These are phyloP conservation scores for Barnettozyma sp. DNA, from an alignment of 805 yeast species.

Conservation along the genomic window DNA sequence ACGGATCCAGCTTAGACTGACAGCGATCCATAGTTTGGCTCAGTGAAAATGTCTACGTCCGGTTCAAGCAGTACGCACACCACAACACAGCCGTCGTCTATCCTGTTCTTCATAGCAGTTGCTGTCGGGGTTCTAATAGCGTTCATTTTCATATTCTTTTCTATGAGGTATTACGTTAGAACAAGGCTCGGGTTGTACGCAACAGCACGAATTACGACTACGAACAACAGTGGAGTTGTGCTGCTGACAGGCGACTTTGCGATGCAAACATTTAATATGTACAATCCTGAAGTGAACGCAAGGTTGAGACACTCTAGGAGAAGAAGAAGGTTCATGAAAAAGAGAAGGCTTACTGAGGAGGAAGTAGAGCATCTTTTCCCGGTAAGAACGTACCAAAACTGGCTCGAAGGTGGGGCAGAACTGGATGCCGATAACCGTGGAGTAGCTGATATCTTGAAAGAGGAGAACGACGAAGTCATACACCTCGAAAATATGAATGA, in stretches of 20 bases:
- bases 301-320: constrained; percentile 25
- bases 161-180: constrained; percentile 52
- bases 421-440: constrained; percentile 39
- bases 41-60: too few species aligned
- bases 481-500: constrained; percentile 7
- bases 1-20: too few species aligned
- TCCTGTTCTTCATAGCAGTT: constrained; percentile 55
- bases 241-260: constrained; percentile 22
- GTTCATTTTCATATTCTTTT: constrained; percentile 48
- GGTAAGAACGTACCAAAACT: constrained; percentile 45
- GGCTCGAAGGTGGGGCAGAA: constrained; percentile 58
- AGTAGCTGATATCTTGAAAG: constrained; percentile 37
- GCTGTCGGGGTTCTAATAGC: constrained; percentile 58
- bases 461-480: constrained; percentile 19
- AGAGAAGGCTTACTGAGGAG: constrained; percentile 44
- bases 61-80: not conserved
- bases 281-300: constrained; percentile 13
- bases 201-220: constrained; percentile 20
- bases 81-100: constrained; percentile 47
- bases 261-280: constrained; percentile 18
- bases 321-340: constrained; percentile 38
- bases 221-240: constrained; percentile 14
- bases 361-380: constrained; percentile 62
- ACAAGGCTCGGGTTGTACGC: constrained; percentile 46
- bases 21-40: too few species aligned